Evolutionary conservation across 192 early-diverging fungal species (phyloP), one percentile per base, ranked within the genome.

Genomic region (Haplosporangium gracile): DNA sequence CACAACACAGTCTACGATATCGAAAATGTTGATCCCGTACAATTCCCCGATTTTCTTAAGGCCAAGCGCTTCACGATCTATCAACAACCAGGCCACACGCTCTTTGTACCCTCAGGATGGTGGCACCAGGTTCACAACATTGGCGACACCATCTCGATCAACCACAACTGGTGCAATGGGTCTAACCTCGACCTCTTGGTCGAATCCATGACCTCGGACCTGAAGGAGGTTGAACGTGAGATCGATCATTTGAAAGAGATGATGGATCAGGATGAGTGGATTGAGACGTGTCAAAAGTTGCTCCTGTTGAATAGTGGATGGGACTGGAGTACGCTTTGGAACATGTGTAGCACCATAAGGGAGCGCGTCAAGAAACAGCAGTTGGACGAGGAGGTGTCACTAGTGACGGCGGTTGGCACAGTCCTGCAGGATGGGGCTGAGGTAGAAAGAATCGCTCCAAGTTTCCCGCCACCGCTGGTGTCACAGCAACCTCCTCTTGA

Each of bases 61-160:
- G 90, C 94, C 7, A 78, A 88, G 20, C 81, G 79, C 1, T 79
- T 93, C 8, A 89, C 91, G 11, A 57, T 94, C 13, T 90, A 90
- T 76, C 95, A 96, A 70, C 29, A 85, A 4, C 88, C 90, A 22
- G 95, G 95, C 32, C 90, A 95, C 72, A 94, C 93, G 1, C 72
- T 96, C 11, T 96, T 95, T 89, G 94, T 96, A 5, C 95, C 95
- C 10, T 91, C 92, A 5, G 92, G 92, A 18, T 96, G 95, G 95
- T 94, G 90, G 86, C 95, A 96, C 89, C 93, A 94, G 77, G 94
- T 95, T 16, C 88, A 89, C 65, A 96, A 96, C 47, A 87, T 93
- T 63, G 93, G 93, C 49, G 90, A 92, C 45, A 94, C 94, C 0
- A 94, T 96, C 47, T 95, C 94, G 8, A 96, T 96, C 80, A 96